phyloP scores from a whole-genome alignment of 2,329 filamentous ascomycete genomes.

The Thermothelomyces thermophilus region DNA sequence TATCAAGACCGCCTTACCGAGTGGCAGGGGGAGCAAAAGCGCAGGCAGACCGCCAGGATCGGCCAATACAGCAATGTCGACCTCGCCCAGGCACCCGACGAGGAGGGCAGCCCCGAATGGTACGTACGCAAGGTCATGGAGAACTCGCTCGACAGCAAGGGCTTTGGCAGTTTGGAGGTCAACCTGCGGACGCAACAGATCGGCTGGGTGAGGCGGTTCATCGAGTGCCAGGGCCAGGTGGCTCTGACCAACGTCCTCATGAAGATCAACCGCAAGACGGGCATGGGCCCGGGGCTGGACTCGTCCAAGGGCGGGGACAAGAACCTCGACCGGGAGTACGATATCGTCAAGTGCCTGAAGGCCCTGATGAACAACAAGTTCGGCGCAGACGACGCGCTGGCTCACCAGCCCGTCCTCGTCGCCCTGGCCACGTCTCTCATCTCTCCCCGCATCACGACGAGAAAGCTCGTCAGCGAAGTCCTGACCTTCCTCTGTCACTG shows the following conservation, averaged over 20 bases:
- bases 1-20: constrained; percentile 92
- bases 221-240: constrained; percentile 95
- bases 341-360: constrained; percentile 96
- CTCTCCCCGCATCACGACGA: constrained; percentile 80
- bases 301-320: constrained; percentile 59
- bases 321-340: constrained; percentile 86
- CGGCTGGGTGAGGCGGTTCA: constrained; percentile 92
- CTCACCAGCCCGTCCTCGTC: constrained; percentile 83
- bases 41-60: constrained; percentile 65
- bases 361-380: constrained; percentile 99
- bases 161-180: constrained; percentile 87
- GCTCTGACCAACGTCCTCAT: constrained; percentile 88
- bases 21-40: constrained; percentile 89
- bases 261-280: constrained; percentile 87
- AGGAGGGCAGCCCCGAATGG: constrained; percentile 96
- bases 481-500: constrained; percentile 95
- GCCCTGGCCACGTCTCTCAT: constrained; percentile 81
- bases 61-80: constrained; percentile 64
- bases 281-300: constrained; percentile 60
- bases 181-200: constrained; percentile 94
- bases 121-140: constrained; percentile 97
- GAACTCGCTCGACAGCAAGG: constrained; percentile 84
- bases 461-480: constrained; percentile 93
- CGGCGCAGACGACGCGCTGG: constrained; percentile 88
- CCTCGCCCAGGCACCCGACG: constrained; percentile 73